These are phyloP conservation scores for Penicillium fuscoglaucum DNA, from an alignment of 2,329 filamentous ascomycete genomes.

Conservation along the genomic window DNA sequence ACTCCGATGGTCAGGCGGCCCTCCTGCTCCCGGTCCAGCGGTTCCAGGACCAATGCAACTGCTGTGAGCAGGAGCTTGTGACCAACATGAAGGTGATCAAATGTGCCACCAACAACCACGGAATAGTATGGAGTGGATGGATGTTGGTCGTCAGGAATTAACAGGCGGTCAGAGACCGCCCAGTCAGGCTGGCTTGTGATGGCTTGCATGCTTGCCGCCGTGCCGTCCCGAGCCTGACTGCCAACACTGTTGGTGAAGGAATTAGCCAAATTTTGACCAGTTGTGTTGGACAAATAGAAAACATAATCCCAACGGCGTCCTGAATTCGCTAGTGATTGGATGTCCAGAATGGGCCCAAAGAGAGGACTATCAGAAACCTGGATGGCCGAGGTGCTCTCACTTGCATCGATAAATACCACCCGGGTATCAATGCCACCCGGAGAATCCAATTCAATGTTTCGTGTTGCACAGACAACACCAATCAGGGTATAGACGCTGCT, in stretches of 20 bases:
- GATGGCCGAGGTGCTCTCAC: conserved; percentile 22
- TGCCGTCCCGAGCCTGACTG: conserved; percentile 20
- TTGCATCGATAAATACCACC: conserved; percentile 67
- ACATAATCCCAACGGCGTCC: conserved; percentile 34
- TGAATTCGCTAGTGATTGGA: conserved; percentile 50
- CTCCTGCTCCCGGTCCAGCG: conserved; percentile 42
- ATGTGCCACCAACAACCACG: conserved; percentile 87
- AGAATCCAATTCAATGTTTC: conserved; percentile 63
- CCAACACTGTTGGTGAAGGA: conserved; percentile 41
- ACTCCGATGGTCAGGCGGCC: conserved; percentile 77
- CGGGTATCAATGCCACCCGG: conserved; percentile 73
- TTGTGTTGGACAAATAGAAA: conserved; percentile 33
- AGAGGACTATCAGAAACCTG: conserved; percentile 17
- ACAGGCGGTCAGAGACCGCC: conserved; percentile 21
- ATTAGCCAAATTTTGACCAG: conserved; percentile 29
- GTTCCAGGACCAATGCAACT: conserved; percentile 68
- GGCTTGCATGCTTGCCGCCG: conserved; percentile 22
- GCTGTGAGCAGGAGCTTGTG: conserved; percentile 97
- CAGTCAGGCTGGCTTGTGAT: conserved; percentile 27
- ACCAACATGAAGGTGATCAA: conserved; percentile 91
- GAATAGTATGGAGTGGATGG: conserved; percentile 50
- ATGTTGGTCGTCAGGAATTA: conserved; percentile 24
- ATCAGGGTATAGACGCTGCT: conserved; percentile 77
- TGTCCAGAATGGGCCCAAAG: conserved; percentile 53
- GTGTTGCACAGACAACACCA: conserved; percentile 67